A percentile compares a stretch with the other conserved stretches of the same genome.
Evolutionary conservation across 169 alveolate species (phyloP).

Genomic region (Perkinsus olseni): DNA sequence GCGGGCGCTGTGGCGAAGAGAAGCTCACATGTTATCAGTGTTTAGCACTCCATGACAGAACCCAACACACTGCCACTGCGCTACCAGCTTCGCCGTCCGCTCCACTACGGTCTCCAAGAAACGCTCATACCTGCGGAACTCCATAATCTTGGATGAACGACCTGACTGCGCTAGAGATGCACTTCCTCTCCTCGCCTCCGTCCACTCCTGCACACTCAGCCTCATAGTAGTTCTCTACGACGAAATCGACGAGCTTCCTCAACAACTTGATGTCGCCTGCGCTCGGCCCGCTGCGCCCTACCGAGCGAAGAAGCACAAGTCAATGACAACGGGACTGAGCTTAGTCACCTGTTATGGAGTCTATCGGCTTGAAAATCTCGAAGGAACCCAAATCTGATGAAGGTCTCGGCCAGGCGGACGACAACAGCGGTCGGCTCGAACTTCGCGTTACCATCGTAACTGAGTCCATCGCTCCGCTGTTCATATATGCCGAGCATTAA

Average conservation of each 20-base stretch:
- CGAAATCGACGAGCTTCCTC: not conserved
- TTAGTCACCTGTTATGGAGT: slow-evolving; percentile 4
- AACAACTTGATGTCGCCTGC: not conserved
- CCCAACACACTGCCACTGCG: slow-evolving; percentile 59
- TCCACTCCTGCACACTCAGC: not conserved
- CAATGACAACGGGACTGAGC: not conserved
- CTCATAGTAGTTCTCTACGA: not conserved
- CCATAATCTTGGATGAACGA: not conserved
- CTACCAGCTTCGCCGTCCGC: slow-evolving; percentile 36
- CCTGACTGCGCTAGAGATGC: not conserved
- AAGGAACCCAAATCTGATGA: slow-evolving; percentile 61
- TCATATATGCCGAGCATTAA: slow-evolving; percentile 34
- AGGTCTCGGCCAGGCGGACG: slow-evolving; percentile 50
- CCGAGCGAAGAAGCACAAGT: not conserved
- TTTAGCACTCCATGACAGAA: slow-evolving; percentile 66
- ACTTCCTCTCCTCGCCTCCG: not conserved
- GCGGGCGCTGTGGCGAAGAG: too few species aligned
- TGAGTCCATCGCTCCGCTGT: not conserved
- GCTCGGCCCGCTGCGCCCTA: not conserved
- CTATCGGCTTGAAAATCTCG: slow-evolving; percentile 42
- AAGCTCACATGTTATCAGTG: slow-evolving; percentile 54
- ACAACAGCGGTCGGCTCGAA: slow-evolving; percentile 47
- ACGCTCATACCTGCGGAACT: not conserved
- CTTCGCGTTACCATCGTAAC: slow-evolving; percentile 5
- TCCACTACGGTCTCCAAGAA: not conserved